Percentiles rank a stretch among this genome's conserved stretches.
Conservation (phyloP, 2,329 filamentous ascomycete genomes). For the Claviceps fusiformis region DNA sequence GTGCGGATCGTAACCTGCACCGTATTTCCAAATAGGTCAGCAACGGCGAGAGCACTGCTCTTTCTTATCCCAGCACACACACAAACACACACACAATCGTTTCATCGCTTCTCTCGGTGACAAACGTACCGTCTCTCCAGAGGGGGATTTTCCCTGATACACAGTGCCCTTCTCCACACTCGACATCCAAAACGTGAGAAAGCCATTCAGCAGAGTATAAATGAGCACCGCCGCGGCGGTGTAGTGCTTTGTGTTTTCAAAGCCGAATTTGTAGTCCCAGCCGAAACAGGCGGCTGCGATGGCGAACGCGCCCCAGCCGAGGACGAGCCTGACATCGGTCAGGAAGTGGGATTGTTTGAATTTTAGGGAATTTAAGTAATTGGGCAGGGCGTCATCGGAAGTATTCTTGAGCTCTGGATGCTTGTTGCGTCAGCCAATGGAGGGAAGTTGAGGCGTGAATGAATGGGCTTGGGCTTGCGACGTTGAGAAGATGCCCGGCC, state of each 20-base stretch:
- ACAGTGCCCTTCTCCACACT: constrained; percentile 68
- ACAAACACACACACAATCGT: neutral
- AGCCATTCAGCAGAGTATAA: constrained; percentile 68
- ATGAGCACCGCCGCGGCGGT: constrained; percentile 65
- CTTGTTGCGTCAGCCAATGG: neutral
- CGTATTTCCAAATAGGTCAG: constrained; percentile 4
- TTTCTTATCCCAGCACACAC: neutral
- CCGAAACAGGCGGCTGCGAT: constrained; percentile 75
- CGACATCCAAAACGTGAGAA: constrained; percentile 74
- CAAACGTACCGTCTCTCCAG: constrained; percentile 48
- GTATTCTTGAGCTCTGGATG: constrained; percentile 83
- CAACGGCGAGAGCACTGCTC: neutral
- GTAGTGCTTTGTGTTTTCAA: constrained; percentile 71
- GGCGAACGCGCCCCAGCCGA: constrained; percentile 72
- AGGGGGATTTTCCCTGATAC: constrained; percentile 57
- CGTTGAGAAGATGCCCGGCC: neutral
- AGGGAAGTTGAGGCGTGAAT: neutral
- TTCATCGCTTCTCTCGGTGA: neutral
- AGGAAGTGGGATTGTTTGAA: constrained; percentile 74
- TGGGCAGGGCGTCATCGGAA: constrained; percentile 83
- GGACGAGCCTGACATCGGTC: constrained; percentile 65
- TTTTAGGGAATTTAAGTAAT: constrained; percentile 79
- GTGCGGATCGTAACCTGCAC: constrained; percentile 58
- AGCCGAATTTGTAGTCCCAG: constrained; percentile 85
- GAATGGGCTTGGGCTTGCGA: neutral